A percentile compares a stretch with the other conserved stretches of the same genome.
phyloP scores from a whole-genome alignment of 2,329 filamentous ascomycete genomes.

The Thelonectria blattea region DNA sequence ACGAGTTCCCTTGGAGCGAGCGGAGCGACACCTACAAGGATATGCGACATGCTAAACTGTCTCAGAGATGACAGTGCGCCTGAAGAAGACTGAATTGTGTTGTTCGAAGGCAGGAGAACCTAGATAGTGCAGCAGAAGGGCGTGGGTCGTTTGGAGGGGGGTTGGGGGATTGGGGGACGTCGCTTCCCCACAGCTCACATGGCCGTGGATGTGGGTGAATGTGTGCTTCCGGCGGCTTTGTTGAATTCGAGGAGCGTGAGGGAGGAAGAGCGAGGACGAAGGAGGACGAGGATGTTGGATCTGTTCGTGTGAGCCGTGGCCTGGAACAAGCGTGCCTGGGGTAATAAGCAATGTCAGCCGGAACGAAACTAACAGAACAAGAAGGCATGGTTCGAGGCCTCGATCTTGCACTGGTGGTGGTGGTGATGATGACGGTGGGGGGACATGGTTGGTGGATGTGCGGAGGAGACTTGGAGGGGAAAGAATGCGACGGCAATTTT shows the following conservation, averaged over 20 bases:
- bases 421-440: neutral
- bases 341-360: neutral
- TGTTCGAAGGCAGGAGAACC: constrained; percentile 3
- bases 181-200: neutral
- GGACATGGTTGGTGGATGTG: neutral
- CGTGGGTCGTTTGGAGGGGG: neutral
- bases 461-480: neutral
- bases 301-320: neutral
- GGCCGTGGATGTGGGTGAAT: neutral
- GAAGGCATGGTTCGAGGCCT: constrained; percentile 1
- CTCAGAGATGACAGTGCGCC: neutral
- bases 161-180: neutral
- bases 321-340: neutral
- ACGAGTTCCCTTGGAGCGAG: constrained; percentile 14
- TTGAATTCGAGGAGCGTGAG: too few species aligned
- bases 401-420: neutral
- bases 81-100: neutral
- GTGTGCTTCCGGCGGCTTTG: neutral
- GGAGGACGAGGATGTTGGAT: neutral
- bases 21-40: constrained; percentile 10
- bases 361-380: neutral
- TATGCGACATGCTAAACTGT: neutral
- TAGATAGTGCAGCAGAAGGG: neutral
- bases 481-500: neutral
- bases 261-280: neutral